Evolutionary conservation across 129 eudicot species (phyloP).

Genomic region (Gnaphalium uliginosum): DNA sequence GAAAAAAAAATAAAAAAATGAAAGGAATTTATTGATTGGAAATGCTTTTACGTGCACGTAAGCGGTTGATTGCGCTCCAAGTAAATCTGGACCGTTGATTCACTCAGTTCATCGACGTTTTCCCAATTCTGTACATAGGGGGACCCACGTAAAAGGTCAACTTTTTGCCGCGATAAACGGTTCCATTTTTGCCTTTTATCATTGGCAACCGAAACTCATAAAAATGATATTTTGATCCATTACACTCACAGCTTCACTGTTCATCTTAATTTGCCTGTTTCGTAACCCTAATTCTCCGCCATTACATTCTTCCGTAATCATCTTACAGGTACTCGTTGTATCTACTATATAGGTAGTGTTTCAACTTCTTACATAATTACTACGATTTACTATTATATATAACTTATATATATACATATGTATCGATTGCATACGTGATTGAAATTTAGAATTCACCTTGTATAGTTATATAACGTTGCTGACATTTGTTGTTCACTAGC

Average conservation of each 20-base stretch:
- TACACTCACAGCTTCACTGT: too few relatives aligned
- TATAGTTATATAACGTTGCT: constrained; percentile 3
- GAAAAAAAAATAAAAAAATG: too few relatives aligned
- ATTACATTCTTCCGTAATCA: background rate
- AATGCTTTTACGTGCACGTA: background rate
- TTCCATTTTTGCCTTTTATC: too few relatives aligned
- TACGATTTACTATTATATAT: too few relatives aligned
- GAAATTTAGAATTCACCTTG: background rate
- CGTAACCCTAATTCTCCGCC: background rate
- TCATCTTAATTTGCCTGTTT: background rate
- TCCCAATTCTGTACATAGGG: too few relatives aligned
- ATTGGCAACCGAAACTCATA: too few relatives aligned
- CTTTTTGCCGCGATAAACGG: too few relatives aligned
- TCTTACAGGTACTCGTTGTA: background rate
- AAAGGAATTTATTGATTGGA: too few relatives aligned
- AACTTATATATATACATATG: background rate
- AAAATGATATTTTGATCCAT: too few relatives aligned
- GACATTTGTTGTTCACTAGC: constrained; percentile 14
- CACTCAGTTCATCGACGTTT: too few relatives aligned
- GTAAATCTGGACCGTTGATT: too few relatives aligned
- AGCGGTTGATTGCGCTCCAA: background rate
- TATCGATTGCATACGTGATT: constrained; percentile 4
- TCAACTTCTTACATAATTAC: background rate
- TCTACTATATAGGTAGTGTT: background rate
- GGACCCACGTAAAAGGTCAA: too few relatives aligned